Evolutionary conservation across 192 early-diverging fungal genomes (phyloP), one percentile per base, ranked within the genome.

Genomic region (Kappamyces sp.): DNA sequence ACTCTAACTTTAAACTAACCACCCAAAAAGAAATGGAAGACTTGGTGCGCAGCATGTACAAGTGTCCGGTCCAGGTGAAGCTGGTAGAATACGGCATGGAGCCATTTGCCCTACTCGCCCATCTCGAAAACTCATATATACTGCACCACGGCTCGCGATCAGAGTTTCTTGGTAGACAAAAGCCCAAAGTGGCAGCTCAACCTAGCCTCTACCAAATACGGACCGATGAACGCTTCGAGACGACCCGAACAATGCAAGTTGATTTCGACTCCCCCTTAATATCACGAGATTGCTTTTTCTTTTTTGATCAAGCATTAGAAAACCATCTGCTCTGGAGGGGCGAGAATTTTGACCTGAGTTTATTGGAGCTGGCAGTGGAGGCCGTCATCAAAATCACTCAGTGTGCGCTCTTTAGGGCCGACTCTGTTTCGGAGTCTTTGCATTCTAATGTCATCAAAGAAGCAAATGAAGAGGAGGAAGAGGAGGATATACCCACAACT

Each of bases 1-100:
- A 66, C 40, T 74, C 73, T 10, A 67, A 74, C 3, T 82, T 82
- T 60, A 65, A 69, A 33, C 70, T 79, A 53, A 68, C 74, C 46
- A 78, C 74, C 12, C 64, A 67, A 36, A 8, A 12, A 4, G 79
- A 80, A 49, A 66, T 82, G 67, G 66, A 82, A 50, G 53, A 63
- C 7, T 59, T 81, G 1, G 63, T 82, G 10, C 43, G 49, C 44
- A 46, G 55, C 39, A 64, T 82, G 69, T 80, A 82, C 51, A 55
- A 60, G 2, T 82, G 74, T 51, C 12, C 44, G 10, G 66, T 77
- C 23, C 33, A 58, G 36, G 57, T 79, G 4, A 66, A 62, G 10
- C 59, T 64, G n/a, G 39, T 74, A 2, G 69, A 69, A 43, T 71
- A 72, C 46, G 77, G 71, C 15, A 69, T 65, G 37, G 79, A 82